Evolutionary conservation across 768 basidiomycete species (phyloP).

Genomic region (Crassisporium funariophilum): DNA sequence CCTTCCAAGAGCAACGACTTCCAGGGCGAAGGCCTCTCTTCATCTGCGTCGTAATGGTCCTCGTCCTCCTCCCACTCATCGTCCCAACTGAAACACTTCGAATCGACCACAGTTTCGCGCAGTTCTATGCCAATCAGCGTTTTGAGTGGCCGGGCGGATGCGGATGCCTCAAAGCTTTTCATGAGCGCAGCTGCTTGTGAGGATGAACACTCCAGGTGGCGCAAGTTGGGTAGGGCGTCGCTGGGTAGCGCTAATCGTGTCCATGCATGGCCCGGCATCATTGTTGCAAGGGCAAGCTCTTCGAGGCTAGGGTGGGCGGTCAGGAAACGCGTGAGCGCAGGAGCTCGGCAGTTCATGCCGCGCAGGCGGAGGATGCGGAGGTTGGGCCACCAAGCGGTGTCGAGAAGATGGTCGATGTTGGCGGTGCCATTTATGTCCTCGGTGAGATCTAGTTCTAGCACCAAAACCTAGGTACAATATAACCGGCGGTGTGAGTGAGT

Average conservation of each 20-base stretch:
- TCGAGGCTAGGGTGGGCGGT: conserved; percentile 3
- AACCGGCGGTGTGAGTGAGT: no score
- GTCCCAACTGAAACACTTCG: conserved; percentile 3
- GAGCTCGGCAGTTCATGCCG: conserved; percentile 4
- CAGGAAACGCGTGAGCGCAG: conserved; percentile 5
- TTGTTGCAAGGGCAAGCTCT: conserved; percentile 2
- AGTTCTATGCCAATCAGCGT: conserved; percentile 8
- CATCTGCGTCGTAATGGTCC: not conserved
- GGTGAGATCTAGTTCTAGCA: not conserved
- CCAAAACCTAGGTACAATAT: conserved; percentile 1
- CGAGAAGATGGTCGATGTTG: conserved; percentile 8
- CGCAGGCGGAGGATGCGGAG: conserved; percentile 6
- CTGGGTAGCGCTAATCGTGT: not conserved
- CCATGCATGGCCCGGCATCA: conserved; percentile 13
- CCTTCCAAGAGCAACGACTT: not conserved
- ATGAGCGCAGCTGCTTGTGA: conserved; percentile 5
- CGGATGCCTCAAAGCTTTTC: no score
- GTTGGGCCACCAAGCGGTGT: conserved; percentile 6
- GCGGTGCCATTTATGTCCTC: conserved; percentile 1
- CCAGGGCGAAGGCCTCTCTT: conserved; percentile 2
- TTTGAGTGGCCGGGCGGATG: not conserved
- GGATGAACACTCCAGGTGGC: conserved; percentile 6
- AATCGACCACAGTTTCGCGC: not conserved
- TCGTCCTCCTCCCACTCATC: conserved; percentile 4
- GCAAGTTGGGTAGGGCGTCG: conserved; percentile 4